Conservation (phyloP, 2,329 filamentous ascomycete species). For the Cercospora brassicicola region DNA sequence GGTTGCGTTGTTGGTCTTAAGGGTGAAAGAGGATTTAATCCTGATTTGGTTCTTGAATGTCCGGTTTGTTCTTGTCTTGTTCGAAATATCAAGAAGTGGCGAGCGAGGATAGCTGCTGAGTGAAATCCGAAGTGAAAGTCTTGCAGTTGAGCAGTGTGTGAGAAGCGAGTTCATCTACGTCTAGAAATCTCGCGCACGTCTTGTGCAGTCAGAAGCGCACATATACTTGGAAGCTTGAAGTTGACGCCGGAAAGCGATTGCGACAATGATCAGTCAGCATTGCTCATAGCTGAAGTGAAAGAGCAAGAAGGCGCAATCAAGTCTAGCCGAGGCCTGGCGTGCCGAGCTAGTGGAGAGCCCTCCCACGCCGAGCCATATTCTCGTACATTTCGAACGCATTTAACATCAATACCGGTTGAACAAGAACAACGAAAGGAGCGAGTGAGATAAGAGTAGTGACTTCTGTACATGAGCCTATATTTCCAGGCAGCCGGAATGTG, state of each 20-base stretch:
- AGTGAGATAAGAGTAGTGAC: too few species aligned
- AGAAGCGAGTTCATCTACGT: background rate
- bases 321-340: background rate
- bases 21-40: background rate
- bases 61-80: background rate
- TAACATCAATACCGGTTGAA: too few species aligned
- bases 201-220: background rate
- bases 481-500: background rate
- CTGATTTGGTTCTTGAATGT: too few species aligned
- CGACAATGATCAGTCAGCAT: background rate
- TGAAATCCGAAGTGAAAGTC: background rate
- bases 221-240: background rate
- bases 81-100: background rate
- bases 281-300: background rate
- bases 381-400: too few species aligned
- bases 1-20: background rate
- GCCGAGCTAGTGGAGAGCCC: background rate
- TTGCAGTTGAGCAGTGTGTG: background rate
- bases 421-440: too few species aligned
- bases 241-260: background rate
- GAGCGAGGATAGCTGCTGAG: too few species aligned
- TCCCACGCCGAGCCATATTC: background rate
- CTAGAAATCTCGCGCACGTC: background rate
- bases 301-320: background rate
- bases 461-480: background rate